phyloP scores from a whole-genome alignment of 345 rosid species.

The Abelmoschus esculentus region DNA sequence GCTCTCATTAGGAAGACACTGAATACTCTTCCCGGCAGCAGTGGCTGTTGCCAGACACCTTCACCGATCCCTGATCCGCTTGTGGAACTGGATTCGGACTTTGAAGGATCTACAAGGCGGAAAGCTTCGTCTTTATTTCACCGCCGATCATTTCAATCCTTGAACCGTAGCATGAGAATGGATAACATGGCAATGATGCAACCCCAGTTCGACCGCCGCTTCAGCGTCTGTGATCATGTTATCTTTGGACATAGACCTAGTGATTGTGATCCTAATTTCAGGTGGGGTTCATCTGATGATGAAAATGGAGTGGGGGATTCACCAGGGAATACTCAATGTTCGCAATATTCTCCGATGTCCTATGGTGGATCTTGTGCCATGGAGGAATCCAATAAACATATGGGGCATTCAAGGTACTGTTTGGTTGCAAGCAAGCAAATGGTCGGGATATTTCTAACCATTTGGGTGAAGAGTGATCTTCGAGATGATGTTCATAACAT shows the following conservation, averaged over 20 bases:
- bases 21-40: slow-evolving; percentile 71
- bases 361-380: slow-evolving; percentile 40
- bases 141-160: slow-evolving; percentile 75
- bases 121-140: slow-evolving; percentile 62
- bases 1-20: slow-evolving; percentile 77
- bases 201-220: slow-evolving; percentile 61
- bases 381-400: slow-evolving; percentile 49
- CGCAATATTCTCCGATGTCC: slow-evolving; percentile 42
- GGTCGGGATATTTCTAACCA: slow-evolving; percentile 91
- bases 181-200: slow-evolving; percentile 33
- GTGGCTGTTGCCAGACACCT: slow-evolving; percentile 51
- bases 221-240: slow-evolving; percentile 79
- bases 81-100: slow-evolving; percentile 80
- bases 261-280: slow-evolving; percentile 57
- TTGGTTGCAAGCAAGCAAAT: slow-evolving; percentile 93
- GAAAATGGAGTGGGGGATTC: slow-evolving; percentile 64
- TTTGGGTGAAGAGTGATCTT: slow-evolving; percentile 86
- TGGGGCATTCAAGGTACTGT: slow-evolving; percentile 61
- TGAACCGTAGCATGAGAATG: slow-evolving; percentile 67
- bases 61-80: slow-evolving; percentile 82
- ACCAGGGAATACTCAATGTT: slow-evolving; percentile 31
- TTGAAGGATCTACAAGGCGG: slow-evolving; percentile 56
- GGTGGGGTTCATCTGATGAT: slow-evolving; percentile 79
- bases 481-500: slow-evolving; percentile 64
- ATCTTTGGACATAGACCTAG: slow-evolving; percentile 51